Evolutionary conservation across 345 rosid genomes (phyloP).

Genomic region (Populus deltoides): DNA sequence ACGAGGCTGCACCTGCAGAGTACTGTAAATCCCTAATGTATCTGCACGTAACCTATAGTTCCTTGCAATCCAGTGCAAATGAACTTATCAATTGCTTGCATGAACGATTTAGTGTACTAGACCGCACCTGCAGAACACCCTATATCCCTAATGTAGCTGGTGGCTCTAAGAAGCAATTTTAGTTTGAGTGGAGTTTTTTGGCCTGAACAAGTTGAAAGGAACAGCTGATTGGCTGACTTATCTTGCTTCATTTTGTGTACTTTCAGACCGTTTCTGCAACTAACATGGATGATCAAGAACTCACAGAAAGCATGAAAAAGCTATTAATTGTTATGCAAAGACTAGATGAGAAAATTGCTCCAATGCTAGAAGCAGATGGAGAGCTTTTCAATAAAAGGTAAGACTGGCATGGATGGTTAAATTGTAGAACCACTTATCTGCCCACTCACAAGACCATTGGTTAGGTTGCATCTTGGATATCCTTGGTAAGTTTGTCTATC

Average conservation of each 20-base stretch:
- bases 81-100: background rate
- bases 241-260: constrained; percentile 9
- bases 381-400: constrained; percentile 87
- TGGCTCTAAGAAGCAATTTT: background rate
- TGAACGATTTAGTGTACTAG: background rate
- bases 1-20: background rate
- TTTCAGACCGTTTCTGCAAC: constrained; percentile 88
- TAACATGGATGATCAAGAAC: constrained; percentile 75
- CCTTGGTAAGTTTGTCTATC: background rate
- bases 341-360: constrained; percentile 81
- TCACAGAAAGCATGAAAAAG: constrained; percentile 89
- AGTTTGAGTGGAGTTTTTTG: background rate
- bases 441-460: background rate
- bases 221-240: background rate
- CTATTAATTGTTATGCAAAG: constrained; percentile 93
- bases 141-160: background rate
- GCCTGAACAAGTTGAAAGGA: background rate
- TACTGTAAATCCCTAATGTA: background rate
- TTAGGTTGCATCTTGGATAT: background rate
- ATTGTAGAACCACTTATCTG: background rate
- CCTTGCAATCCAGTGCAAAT: background rate
- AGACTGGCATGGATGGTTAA: background rate
- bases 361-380: constrained; percentile 82
- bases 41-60: background rate
- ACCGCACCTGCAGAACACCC: background rate